Evolutionary conservation across 371 early-diverging fungal genomes (phyloP).

Genomic region (Circinella minor): DNA sequence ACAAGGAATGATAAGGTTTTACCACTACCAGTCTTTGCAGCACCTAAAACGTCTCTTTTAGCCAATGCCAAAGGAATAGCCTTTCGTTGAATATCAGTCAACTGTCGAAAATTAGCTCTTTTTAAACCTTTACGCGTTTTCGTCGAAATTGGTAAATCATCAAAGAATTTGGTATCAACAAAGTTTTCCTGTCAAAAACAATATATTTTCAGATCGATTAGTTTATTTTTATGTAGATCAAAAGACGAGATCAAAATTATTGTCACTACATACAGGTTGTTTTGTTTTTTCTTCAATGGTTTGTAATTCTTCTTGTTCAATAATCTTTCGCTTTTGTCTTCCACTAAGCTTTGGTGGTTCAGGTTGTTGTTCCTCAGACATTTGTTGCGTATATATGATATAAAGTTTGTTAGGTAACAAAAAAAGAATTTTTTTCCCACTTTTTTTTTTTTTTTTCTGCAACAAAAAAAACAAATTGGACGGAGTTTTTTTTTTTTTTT

Average conservation of each 20-base stretch:
- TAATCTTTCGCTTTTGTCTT: slow-evolving; percentile 10
- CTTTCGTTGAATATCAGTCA: slow-evolving; percentile 97
- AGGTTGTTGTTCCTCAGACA: slow-evolving; percentile 4
- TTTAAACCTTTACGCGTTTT: slow-evolving; percentile 73
- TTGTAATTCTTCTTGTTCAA: slow-evolving; percentile 32
- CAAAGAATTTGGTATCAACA: slow-evolving; percentile 43
- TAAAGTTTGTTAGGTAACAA: neutral
- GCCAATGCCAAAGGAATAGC: slow-evolving; percentile 89
- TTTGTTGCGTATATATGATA: neutral
- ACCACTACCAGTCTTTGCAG: slow-evolving; percentile 99
- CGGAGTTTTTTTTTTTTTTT: neutral
- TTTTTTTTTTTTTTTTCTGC: neutral
- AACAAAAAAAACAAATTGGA: neutral
- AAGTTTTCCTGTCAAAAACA: slow-evolving; percentile 37
- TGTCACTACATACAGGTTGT: slow-evolving; percentile 34
- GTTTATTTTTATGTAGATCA: neutral
- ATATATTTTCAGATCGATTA: neutral
- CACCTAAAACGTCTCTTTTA: slow-evolving; percentile 93
- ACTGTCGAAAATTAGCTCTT: slow-evolving; percentile 80
- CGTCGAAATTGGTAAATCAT: slow-evolving; percentile 72
- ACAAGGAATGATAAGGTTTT: slow-evolving; percentile 99
- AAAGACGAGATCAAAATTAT: neutral
- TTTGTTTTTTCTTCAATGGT: slow-evolving; percentile 38
- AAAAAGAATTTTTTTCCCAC: neutral
- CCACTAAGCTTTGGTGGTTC: neutral